Percentiles rank a stretch among this genome's conserved stretches.
Evolutionary conservation across 257 asterid genomes (phyloP).

Genomic region (Solanum peruvianum): DNA sequence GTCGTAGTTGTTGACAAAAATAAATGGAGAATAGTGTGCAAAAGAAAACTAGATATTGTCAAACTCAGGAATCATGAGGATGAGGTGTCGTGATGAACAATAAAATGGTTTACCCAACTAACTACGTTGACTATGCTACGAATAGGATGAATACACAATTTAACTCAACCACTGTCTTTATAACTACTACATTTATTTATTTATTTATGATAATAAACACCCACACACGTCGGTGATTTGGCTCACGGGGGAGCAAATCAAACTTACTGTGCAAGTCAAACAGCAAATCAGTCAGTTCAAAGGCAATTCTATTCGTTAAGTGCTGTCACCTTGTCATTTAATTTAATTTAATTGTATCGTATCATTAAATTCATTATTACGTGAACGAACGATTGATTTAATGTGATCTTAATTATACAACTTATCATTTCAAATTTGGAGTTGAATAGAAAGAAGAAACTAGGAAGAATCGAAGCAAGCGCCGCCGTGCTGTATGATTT

Average conservation of each 20-base stretch:
- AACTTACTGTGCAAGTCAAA: not conserved
- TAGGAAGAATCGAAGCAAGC: too few species aligned
- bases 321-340: too few species aligned
- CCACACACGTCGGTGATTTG: not conserved
- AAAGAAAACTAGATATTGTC: not conserved
- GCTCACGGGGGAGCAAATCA: not conserved
- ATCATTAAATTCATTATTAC: too few species aligned
- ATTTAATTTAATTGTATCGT: accelerated
- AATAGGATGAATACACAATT: not conserved
- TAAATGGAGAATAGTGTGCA: not conserved
- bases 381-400: too few species aligned
- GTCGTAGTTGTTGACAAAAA: not conserved
- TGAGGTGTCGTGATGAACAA: not conserved
- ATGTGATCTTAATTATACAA: too few species aligned
- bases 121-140: not conserved
- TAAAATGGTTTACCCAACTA: not conserved
- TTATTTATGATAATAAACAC: not conserved
- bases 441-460: too few species aligned
- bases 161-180: not conserved
- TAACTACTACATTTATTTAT: not conserved
- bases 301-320: not conserved
- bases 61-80: not conserved
- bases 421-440: too few species aligned
- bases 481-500: too few species aligned
- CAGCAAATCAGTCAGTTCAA: not conserved